phyloP scores from a whole-genome alignment of 176 grass and related monocot species.

The Avena insularis region DNA sequence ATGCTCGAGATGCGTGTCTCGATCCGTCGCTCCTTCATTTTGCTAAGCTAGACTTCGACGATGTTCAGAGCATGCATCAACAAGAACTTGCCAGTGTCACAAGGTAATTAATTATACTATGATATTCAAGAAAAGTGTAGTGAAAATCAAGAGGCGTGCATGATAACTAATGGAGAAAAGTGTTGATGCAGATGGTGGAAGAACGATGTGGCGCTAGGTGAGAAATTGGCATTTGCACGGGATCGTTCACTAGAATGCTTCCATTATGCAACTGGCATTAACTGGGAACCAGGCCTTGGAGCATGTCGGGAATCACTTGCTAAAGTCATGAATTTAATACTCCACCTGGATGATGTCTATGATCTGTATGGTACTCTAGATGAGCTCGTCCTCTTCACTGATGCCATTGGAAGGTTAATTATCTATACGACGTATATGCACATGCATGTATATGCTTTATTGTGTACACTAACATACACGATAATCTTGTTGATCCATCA shows the following conservation, averaged over 20 bases:
- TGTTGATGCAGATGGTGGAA: slow-evolving; percentile 43
- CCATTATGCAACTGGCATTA: slow-evolving; percentile 25
- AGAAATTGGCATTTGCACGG: slow-evolving; percentile 20
- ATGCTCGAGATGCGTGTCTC: background rate
- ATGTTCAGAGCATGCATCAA: slow-evolving; percentile 13
- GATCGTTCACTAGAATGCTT: slow-evolving; percentile 45
- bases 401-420: slow-evolving; percentile 37
- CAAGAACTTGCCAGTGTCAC: slow-evolving; percentile 30
- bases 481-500: background rate
- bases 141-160: background rate
- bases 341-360: slow-evolving; percentile 43
- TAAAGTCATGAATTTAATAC: slow-evolving; percentile 2
- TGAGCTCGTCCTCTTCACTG: slow-evolving; percentile 38
- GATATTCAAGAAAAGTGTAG: background rate
- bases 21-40: slow-evolving; percentile 5
- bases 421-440: background rate
- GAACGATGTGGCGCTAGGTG: slow-evolving; percentile 12
- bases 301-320: slow-evolving; percentile 22
- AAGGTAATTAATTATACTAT: slow-evolving; percentile 2
- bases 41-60: slow-evolving; percentile 42
- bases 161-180: background rate
- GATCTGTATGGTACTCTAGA: slow-evolving; percentile 51
- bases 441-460: too few relatives aligned
- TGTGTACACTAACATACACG: too few relatives aligned
- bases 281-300: slow-evolving; percentile 3